phyloP scores from a whole-genome alignment of 2,329 filamentous ascomycete genomes.

The Trichoderma semiorbis region DNA sequence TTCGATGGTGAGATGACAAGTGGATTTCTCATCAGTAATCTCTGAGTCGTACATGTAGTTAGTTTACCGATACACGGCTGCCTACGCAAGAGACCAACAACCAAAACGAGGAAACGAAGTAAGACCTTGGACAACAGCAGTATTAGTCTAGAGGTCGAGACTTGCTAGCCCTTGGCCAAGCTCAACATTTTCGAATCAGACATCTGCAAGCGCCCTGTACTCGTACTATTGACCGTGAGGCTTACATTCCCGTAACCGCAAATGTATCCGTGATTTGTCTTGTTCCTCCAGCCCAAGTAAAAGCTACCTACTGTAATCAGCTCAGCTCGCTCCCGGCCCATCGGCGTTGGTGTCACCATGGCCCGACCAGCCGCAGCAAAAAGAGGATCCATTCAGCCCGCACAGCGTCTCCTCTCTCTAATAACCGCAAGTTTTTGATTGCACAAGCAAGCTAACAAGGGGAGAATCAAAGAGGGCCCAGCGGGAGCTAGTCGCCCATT shows the following conservation, averaged over 20 bases:
- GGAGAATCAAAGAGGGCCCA: not conserved
- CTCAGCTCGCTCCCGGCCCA: not conserved
- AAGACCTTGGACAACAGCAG: not conserved
- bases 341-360: not conserved
- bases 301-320: not conserved
- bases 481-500: constrained; percentile 23
- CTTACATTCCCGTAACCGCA: not conserved
- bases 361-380: constrained; percentile 12
- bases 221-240: not conserved
- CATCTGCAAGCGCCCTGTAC: not conserved
- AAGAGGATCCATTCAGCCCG: not conserved
- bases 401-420: not conserved
- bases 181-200: not conserved
- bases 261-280: not conserved
- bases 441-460: not conserved
- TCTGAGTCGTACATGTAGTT: not conserved
- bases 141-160: not conserved
- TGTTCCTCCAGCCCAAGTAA: not conserved
- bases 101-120: not conserved
- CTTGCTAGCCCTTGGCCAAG: not conserved
- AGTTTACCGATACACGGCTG: not conserved
- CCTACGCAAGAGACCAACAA: not conserved
- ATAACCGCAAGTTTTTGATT: not conserved
- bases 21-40: not conserved
- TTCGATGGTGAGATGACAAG: not conserved